Base-by-base conservation (phyloP, 2,329 filamentous ascomycete genomes). In the Monilinia aucupariae region DNA sequence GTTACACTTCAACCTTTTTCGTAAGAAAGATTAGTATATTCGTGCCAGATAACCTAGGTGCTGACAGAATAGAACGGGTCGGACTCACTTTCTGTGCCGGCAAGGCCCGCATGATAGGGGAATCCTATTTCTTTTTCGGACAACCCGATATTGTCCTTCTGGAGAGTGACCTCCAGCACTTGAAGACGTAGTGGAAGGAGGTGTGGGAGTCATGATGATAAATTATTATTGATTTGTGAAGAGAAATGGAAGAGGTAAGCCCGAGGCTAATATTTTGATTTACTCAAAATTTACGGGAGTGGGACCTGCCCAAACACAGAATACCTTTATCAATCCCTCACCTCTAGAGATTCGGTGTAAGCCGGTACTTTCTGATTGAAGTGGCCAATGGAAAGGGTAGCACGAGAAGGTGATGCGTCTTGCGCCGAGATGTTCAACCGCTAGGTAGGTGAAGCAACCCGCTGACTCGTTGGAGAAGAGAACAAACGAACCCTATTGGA, bases 41-140 rank as follows among this genome's bases (percentile, higher is more conserved):
- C 55, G 59, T 48, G 45, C 39, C 62, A 25, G 15, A 25, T 52
- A 37, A 71, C 9, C 60, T 32, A 58, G 37, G 65, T 65, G 69
- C 55, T 45, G 52, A 52, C 52, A 51, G 54, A 59, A 50, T 51
- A 67, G 60, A 64, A 61, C 60, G 63, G 63, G 51, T 50, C 62
- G 48, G 43, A 75, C 82, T 78, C 79, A 94, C 90, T 97, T 97
- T 78, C 92, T 87, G 71, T 92, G 90, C 73, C 93, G 84, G 76
- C 93, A 97, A 39, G 92, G 91, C 68, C 88, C 90, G 75, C 93
- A 97, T 72, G 92, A 97, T 56, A 97, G 81, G 53, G 93, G 93
- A 20, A 97, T 88, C 64, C 93, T 83, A 73, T 97, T 97, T 74
- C 93, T 85, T 79, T 96, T 96, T 68, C 93, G 87, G 64, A 97